Conservation (phyloP, 306 rosid species). For the Prunus mume region DNA sequence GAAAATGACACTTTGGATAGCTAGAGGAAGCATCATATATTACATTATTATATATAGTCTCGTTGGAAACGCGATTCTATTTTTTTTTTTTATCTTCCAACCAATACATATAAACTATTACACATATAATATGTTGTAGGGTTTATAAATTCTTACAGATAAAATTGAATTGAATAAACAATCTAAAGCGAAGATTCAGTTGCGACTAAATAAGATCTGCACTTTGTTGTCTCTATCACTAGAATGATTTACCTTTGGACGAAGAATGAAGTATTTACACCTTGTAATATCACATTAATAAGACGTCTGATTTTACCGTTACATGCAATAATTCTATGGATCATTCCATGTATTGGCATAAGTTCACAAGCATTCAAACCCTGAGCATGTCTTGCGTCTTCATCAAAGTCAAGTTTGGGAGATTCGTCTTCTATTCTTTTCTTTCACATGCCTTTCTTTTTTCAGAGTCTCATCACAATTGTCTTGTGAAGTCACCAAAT, state of each 20-base stretch:
- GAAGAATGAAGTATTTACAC: not conserved
- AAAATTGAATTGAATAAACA: not conserved
- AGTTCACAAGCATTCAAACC: not conserved
- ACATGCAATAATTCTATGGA: not conserved
- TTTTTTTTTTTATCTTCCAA: not conserved
- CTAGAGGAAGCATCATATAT: not conserved
- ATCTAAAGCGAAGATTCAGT: not conserved
- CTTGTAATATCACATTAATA: not conserved
- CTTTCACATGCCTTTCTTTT: too few relatives aligned
- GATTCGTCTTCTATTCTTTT: too few relatives aligned
- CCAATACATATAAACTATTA: not conserved
- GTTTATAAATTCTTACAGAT: not conserved
- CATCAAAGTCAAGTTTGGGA: not conserved
- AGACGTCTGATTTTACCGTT: not conserved
- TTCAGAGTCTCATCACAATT: too few relatives aligned
- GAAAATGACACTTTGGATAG: not conserved
- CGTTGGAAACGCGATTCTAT: not conserved
- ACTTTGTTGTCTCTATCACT: not conserved
- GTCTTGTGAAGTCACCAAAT: too few relatives aligned
- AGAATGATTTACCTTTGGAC: too few relatives aligned
- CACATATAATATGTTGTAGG: not conserved
- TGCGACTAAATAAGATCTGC: not conserved
- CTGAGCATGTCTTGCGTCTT: not conserved
- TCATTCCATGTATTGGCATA: not conserved
- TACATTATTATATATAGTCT: not conserved